A percentile compares a stretch with the other conserved stretches of the same genome.
Evolutionary conservation across 2,329 filamentous ascomycete genomes (phyloP).

Genomic region (Colletotrichum cordylinicola): DNA sequence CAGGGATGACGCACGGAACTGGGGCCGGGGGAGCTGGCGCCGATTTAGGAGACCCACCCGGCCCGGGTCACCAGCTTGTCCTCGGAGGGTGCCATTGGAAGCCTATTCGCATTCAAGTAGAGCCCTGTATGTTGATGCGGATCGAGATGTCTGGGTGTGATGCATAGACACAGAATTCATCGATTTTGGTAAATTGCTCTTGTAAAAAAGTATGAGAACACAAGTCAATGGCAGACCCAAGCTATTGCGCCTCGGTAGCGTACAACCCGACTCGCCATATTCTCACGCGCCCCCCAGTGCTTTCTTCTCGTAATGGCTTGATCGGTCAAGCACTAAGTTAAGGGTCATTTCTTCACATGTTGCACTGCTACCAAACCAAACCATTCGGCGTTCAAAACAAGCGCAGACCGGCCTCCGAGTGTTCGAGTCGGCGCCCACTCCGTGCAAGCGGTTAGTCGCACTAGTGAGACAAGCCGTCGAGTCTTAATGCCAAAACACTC

Average conservation of each 20-base stretch:
- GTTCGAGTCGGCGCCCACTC: not conserved
- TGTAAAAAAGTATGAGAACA: not conserved
- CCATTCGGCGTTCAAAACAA: not conserved
- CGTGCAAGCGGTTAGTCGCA: not conserved
- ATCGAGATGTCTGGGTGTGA: not conserved
- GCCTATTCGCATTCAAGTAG: not conserved
- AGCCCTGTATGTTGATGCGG: not conserved
- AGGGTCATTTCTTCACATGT: not conserved
- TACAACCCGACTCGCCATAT: too few species aligned
- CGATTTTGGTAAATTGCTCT: fast-evolving
- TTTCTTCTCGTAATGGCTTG: too few species aligned
- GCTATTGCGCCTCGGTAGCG: too few species aligned
- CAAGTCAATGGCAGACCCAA: not conserved
- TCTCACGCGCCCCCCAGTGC: too few species aligned
- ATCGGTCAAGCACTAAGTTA: too few species aligned
- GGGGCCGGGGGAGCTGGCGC: not conserved
- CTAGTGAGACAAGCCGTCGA: not conserved
- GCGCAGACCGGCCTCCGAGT: not conserved
- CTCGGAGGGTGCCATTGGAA: not conserved
- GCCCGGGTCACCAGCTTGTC: not conserved
- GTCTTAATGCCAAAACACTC: not conserved
- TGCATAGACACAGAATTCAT: fast-evolving
- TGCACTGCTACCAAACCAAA: not conserved
- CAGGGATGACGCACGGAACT: not conserved
- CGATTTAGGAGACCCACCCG: not conserved